These are phyloP conservation scores for Zhuliangozyma blackwelliae DNA, from an alignment of 1,139 yeast species.

Conservation along the genomic window DNA sequence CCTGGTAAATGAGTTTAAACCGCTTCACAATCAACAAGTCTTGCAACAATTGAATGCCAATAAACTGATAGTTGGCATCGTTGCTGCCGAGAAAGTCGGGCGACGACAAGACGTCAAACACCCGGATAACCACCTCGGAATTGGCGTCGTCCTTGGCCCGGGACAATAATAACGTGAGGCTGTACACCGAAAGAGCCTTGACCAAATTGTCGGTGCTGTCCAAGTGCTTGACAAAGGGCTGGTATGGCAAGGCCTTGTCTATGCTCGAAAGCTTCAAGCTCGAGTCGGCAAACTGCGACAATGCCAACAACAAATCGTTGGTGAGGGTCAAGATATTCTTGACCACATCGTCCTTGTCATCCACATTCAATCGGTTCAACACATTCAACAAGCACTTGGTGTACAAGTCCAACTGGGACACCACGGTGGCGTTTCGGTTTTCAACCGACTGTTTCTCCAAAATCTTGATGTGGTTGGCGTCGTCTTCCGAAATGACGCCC, in stretches of 20 bases:
- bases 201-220: slow-evolving; percentile 43
- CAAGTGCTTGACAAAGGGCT: slow-evolving; percentile 52
- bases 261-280: slow-evolving; percentile 43
- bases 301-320: slow-evolving; percentile 53
- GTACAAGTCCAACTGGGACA: slow-evolving; percentile 47
- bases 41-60: slow-evolving; percentile 65
- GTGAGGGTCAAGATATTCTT: slow-evolving; percentile 68
- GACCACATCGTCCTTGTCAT: slow-evolving; percentile 62
- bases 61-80: slow-evolving; percentile 53
- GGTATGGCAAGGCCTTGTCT: slow-evolving; percentile 51
- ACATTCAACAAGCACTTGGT: slow-evolving; percentile 55
- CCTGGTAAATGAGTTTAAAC: slow-evolving; percentile 60
- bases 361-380: slow-evolving; percentile 44
- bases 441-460: slow-evolving; percentile 53
- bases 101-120: slow-evolving; percentile 41
- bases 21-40: slow-evolving; percentile 55
- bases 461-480: slow-evolving; percentile 61
- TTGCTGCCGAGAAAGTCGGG: slow-evolving; percentile 38
- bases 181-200: slow-evolving; percentile 43
- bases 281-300: slow-evolving; percentile 43
- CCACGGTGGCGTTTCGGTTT: slow-evolving; percentile 35
- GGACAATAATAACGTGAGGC: slow-evolving; percentile 38
- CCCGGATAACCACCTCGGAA: slow-evolving; percentile 33
- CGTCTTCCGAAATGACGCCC: slow-evolving; percentile 59
- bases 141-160: slow-evolving; percentile 11